Evolutionary conservation across 306 rosid genomes (phyloP), one percentile per base, ranked within the genome.

Genomic region (Ormosia semicastrata): DNA sequence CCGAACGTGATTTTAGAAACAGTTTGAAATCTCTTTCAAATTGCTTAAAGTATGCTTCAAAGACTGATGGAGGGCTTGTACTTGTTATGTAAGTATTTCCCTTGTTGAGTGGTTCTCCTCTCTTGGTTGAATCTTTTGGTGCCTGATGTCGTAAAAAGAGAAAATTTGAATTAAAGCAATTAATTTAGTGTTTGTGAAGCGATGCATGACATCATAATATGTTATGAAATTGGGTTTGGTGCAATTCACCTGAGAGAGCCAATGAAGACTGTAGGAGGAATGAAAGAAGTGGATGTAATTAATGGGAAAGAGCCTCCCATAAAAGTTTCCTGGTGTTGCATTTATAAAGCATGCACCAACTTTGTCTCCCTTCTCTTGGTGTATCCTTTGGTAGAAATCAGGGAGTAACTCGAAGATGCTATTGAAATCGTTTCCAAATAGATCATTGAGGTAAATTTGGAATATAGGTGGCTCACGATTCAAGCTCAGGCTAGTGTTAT

Each of bases 251-350:
- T 82, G 75, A 9, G 91, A 81, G 0, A 71, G 82, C 86, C 88
- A 88, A 10, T 86, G 88, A 0, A 82, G 52, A 64, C 87, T 73
- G 34, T 76, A 85, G 4, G 87, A 84, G 12, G 91, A 87, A 59
- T 89, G 91, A 65, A 83, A 62, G n/a, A 89, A 68, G 13, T 89
- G 73, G 4, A 91, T 71, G 53, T 46, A 85, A 11, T 70, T 34
- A 5, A 10, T 13, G 0, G 90, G 90, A 8, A 89, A 91, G 33
- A 91, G 86, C 71, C 94, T 89, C 1, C 89, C 93, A 47, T 89
- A 83, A 43, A 89, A 89, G 34, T 82, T 70, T 11, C 89, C 95
- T 0, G 91, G 91, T 7, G 86, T 76, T 11, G 76, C 95, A 8
- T 81, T 11, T 4, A 89, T 9, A 66, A 81, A 86, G 52, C 89